Base-by-base conservation (phyloP, 2,329 filamentous ascomycete species). In the Scedosporium aurantiacum region DNA sequence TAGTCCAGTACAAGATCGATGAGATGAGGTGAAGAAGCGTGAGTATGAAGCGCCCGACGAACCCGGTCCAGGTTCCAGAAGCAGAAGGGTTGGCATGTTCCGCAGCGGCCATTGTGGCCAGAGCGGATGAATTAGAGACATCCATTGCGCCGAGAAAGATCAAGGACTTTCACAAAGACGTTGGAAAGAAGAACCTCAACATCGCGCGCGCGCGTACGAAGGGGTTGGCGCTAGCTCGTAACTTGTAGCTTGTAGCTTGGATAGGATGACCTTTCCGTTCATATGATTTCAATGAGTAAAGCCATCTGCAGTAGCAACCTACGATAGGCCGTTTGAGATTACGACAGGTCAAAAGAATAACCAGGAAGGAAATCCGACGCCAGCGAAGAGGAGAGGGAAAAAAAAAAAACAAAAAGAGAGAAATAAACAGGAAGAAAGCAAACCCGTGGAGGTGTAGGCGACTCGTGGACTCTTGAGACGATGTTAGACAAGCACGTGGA, bases 1-100 rank as follows among this genome's bases (percentile, higher is more conserved):
- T 84, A 61, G 86, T 74, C 86, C 89, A 96, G 75, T 94, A 95
- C 50, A 87, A 69, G 37, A 86, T 73, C 21, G 78, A 80, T 18
- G 84, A 83, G 50, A 82, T 71, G 47, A 83, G 68, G 60, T 83
- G 82, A 62, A 87, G 72, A 47, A 81, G 68, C 64, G 75, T 76
- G 63, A 85, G 71, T n/a, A 83, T 74, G 65, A 84, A 67, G 70
- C 78, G 77, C 21, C 79, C 82, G 61, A 86, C 71, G 60, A 83
- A 70, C 23, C 82, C 81, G 55, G 86, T 75, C 83, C 83, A 86
- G 52, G 82, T 79, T 16, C 74, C 75, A 2, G 77, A 73, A 64
- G 73, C 69, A 72, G 70, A 68, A 63, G 45, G 5, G 7, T 50
- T 40, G 72, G 69, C 52, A 71, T 25, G 28, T 16, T 60, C 70